These are phyloP conservation scores for Coemansia sp. DNA, from an alignment of 192 early-diverging fungal species.

Conservation along the genomic window DNA sequence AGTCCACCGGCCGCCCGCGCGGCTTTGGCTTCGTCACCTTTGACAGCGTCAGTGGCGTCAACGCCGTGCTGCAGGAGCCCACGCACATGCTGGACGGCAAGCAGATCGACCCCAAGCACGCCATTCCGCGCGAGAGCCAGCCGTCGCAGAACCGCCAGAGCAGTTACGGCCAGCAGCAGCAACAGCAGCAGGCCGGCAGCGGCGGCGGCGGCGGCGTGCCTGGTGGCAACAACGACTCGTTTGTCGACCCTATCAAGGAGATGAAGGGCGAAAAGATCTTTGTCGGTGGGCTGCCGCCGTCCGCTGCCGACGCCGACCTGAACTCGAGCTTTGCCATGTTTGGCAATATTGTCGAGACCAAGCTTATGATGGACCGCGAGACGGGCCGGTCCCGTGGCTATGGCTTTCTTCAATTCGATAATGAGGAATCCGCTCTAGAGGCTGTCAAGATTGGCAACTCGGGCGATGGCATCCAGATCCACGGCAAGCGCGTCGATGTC, in stretches of 20 bases:
- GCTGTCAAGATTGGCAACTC: slow-evolving; percentile 39
- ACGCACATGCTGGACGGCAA: slow-evolving; percentile 69
- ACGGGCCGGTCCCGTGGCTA: slow-evolving; percentile 85
- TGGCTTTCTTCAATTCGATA: slow-evolving; percentile 89
- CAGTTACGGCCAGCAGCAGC: neutral
- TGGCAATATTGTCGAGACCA: slow-evolving; percentile 79
- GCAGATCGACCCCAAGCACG: slow-evolving; percentile 48
- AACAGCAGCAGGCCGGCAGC: neutral
- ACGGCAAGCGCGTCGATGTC: slow-evolving; percentile 47
- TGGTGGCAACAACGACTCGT: slow-evolving; percentile 1
- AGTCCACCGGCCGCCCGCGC: slow-evolving; percentile 77
- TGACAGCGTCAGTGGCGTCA: slow-evolving; percentile 66
- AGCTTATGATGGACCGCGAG: slow-evolving; percentile 75
- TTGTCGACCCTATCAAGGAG: slow-evolving; percentile 21
- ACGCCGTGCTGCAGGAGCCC: slow-evolving; percentile 64
- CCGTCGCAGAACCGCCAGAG: slow-evolving; percentile 2
- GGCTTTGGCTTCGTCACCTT: slow-evolving; percentile 96
- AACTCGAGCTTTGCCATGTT: slow-evolving; percentile 76
- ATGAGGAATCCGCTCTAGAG: slow-evolving; percentile 55
- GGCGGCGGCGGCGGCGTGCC: too few relatives aligned
- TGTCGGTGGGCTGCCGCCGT: slow-evolving; percentile 80
- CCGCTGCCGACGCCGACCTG: slow-evolving; percentile 82
- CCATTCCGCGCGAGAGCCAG: slow-evolving; percentile 41
- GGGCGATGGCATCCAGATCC: slow-evolving; percentile 30
- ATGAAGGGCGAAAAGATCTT: slow-evolving; percentile 72